These are phyloP conservation scores for Vigna radiata DNA, from an alignment of 306 rosid species.

Conservation along the genomic window DNA sequence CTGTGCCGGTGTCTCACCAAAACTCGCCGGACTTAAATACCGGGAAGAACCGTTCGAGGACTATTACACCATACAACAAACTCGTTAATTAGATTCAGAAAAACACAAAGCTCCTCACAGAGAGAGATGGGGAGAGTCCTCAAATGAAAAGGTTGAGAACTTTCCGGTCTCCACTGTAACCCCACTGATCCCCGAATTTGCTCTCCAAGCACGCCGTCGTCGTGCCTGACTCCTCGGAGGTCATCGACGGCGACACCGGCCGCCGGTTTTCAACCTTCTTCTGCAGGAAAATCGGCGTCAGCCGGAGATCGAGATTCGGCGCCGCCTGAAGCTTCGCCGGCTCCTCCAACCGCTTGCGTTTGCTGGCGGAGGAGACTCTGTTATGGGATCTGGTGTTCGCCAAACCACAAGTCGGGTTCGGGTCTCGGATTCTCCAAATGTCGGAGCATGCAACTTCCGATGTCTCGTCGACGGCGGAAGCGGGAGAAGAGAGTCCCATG, in stretches of 20 bases:
- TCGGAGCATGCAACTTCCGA: constrained; percentile 63
- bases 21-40: constrained; percentile 63
- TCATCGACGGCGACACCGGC: constrained; percentile 82
- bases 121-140: constrained; percentile 21
- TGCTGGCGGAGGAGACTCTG: constrained; percentile 28
- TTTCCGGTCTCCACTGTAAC: constrained; percentile 58
- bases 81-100: constrained; percentile 48
- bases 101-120: constrained; percentile 18
- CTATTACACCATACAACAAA: constrained; percentile 25
- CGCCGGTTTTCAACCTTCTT: constrained; percentile 61
- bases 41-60: constrained; percentile 46
- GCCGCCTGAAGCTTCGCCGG: constrained; percentile 39
- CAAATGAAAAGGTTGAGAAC: constrained; percentile 84
- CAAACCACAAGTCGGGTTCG: constrained; percentile 52
- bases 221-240: constrained; percentile 84
- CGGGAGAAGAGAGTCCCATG: constrained; percentile 39
- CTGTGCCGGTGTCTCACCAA: constrained; percentile 70
- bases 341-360: constrained; percentile 62
- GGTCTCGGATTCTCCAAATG: constrained; percentile 63
- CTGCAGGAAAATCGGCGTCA: constrained; percentile 65
- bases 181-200: constrained; percentile 52
- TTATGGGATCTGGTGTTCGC: constrained; percentile 52
- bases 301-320: constrained; percentile 76
- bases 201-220: constrained; percentile 71
- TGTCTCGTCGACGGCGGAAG: constrained; percentile 55